Base-by-base conservation (phyloP, 2,329 filamentous ascomycete genomes). In the Byssoonygena ceratinophila region DNA sequence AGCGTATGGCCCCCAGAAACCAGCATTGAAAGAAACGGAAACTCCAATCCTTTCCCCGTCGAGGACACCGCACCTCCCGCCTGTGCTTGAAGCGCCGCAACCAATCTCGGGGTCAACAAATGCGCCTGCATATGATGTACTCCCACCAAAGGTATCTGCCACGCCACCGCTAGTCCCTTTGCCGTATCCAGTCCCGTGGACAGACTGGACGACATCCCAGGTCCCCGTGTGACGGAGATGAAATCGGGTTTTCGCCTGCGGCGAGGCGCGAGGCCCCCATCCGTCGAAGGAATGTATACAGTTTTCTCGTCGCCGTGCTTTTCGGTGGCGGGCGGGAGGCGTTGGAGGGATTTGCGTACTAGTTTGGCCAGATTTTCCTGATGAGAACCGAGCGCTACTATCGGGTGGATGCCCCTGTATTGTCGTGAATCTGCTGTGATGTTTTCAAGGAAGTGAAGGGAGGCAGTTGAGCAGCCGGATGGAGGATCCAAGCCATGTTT, bases 41-140 rank as follows among this genome's bases (percentile, higher is more conserved):
- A 46, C 18, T 54, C 45, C 48, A 48, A 56, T 32, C n/a, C 46
- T 3, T 47, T 40, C 11, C 7, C n/a, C 29, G 12, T 8, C 18
- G 34, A 22, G 16, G 25, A n/a, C n/a, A n/a, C n/a, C n/a, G n/a
- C 43, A 2, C 32, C 18, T 22, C 27, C 11, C 4, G 23, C 23
- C 29, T 44, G 29, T 4, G 27, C 27, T 7, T 49, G 29, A 55
- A 91, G 68, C 4, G 85, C 85, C 29, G 74, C 71, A 3, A 84
- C 82, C 39, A 98, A 77, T 8, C 88, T 78, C 14, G 91, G 86
- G 16, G 92, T 97, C 57, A 98, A 72, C 16, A 92, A 85, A 68
- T 98, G 92, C 9, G 90, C 92, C 66, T 96, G 90, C 92, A 98
- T 97, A 68, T 98, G 92, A 67, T 98, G 86, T 0, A 96, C 86